Percentiles rank a stretch among this genome's conserved stretches.
phyloP scores from a whole-genome alignment of 2,329 filamentous ascomycete species.

The Aspergillus novofumigatus region DNA sequence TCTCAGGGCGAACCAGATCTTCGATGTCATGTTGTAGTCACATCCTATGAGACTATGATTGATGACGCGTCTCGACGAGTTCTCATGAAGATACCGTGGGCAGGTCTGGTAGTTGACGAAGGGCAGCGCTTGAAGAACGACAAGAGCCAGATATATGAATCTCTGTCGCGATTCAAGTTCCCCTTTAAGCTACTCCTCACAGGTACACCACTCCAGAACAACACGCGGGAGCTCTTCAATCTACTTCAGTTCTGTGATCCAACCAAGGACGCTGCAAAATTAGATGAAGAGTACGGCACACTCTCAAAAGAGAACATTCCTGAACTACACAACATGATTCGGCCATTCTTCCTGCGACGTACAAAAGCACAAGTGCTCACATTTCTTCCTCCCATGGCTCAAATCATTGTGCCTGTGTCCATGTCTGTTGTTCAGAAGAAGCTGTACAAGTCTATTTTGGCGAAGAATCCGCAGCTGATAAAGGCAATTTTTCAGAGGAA shows the following conservation, averaged over 20 bases:
- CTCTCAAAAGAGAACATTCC: conserved; percentile 78
- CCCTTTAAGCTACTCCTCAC: conserved; percentile 85
- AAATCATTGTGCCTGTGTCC: conserved; percentile 92
- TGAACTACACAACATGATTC: conserved; percentile 76
- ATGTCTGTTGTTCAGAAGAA: conserved; percentile 94
- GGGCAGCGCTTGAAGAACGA: conserved; percentile 95
- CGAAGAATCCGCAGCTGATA: conserved; percentile 85
- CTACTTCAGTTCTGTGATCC: conserved; percentile 90
- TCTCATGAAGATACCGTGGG: conserved; percentile 74
- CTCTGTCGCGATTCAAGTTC: conserved; percentile 67
- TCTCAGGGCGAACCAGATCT: conserved; percentile 60
- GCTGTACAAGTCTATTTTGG: conserved; percentile 87
- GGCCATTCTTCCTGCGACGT: conserved; percentile 66
- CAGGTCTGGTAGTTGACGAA: conserved; percentile 86
- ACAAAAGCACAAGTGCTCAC: conserved; percentile 89
- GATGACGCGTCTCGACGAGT: conserved; percentile 64
- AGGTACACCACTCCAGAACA: conserved; percentile 76
- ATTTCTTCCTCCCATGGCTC: conserved; percentile 86
- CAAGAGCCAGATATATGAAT: conserved; percentile 72
- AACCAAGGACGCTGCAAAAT: conserved; percentile 60
- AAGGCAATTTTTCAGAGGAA: conserved; percentile 73
- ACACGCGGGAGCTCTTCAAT: conserved; percentile 91
- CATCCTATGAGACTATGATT: conserved; percentile 85
- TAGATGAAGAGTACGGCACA: conserved; percentile 73
- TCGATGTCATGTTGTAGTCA: conserved; percentile 86